Evolutionary conservation across 208 protist genomes (phyloP).

Genomic region (Giardia duodenalis): DNA sequence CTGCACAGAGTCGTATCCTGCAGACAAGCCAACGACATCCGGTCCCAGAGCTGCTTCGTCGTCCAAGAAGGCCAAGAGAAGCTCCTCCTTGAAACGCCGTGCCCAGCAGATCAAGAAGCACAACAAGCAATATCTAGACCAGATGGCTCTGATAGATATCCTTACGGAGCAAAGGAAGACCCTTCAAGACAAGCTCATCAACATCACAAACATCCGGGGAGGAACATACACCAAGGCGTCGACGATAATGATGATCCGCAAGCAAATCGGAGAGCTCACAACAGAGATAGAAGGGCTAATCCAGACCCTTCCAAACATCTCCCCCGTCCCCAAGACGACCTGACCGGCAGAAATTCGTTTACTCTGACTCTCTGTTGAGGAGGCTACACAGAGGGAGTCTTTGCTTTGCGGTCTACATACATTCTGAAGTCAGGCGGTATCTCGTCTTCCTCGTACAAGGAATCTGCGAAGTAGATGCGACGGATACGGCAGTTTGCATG

Average conservation of each 20-base stretch:
- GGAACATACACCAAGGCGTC: not conserved
- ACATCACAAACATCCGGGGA: not conserved
- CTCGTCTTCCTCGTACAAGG: constrained; percentile 94
- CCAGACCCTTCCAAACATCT: no score
- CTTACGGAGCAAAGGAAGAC: not conserved
- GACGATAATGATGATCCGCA: not conserved
- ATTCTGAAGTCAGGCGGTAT: constrained; percentile 92
- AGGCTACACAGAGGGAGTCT: not conserved
- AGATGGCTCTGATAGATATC: no score
- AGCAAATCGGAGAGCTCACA: not conserved
- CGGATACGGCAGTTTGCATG: constrained; percentile 94
- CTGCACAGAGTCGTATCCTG: not conserved
- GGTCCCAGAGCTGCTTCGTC: not conserved
- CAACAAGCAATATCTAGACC: no score
- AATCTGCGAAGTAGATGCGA: constrained; percentile 94
- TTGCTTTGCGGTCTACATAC: constrained; percentile 28
- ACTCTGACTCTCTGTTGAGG: not conserved
- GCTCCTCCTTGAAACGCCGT: not conserved
- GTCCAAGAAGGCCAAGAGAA: not conserved
- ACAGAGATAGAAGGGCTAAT: not conserved
- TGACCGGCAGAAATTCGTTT: not conserved
- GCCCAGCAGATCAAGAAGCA: not conserved
- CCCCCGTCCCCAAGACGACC: no score
- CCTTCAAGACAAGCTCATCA: not conserved
- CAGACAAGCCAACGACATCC: not conserved